Base-by-base conservation (phyloP, 2,329 filamentous ascomycete genomes). In the Pezicula carpinea region DNA sequence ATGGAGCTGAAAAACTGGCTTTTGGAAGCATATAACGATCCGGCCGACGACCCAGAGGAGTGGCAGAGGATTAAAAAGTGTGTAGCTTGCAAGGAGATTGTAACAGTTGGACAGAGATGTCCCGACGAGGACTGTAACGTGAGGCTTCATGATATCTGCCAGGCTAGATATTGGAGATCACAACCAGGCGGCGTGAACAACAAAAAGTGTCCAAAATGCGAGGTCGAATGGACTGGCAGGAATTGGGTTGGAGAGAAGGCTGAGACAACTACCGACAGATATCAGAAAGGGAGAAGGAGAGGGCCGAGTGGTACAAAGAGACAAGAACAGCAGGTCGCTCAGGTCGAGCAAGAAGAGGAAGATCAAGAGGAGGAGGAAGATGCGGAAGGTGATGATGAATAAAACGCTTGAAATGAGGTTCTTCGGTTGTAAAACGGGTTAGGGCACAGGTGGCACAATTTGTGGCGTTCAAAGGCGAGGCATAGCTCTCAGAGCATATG, bases 1-100 rank as follows among this genome's bases (percentile, higher is more conserved):
- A 81, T 97, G 74, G 93, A 99, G 71, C 70, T 99, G 48, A 77
- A 85, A 48, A 75, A 79, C 2, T 97, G 91, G 83, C 75, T 99
- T 41, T 70, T 89, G n/a, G 87, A 88, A 44, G 89, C 85, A 22
- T 99, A 96, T 67, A 97, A 99, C 62, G 87, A 95, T 46, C 77
- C 80, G 8, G 72, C 74, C 1, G 80, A 80, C 8, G 68, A 71
- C 1, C 67, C 70, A 1, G 69, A 72, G n/a, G 80, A 80, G 29
- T 82, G 78, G 73, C 78, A 89, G 62, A 81, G 82, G 52, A 87
- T 99, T 64, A 95, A 93, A 69, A 81, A 83, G 53, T 99, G 93
- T 64, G 80, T 86, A 60, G 90, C 88, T 0, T 99, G 93, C 67
- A 87, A 82, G 65, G 90, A 96, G 54, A 85, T 97, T 52, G 80